Evolutionary conservation across 2,329 filamentous ascomycete species (phyloP).

Genomic region (Chalaropsis ovoidea): DNA sequence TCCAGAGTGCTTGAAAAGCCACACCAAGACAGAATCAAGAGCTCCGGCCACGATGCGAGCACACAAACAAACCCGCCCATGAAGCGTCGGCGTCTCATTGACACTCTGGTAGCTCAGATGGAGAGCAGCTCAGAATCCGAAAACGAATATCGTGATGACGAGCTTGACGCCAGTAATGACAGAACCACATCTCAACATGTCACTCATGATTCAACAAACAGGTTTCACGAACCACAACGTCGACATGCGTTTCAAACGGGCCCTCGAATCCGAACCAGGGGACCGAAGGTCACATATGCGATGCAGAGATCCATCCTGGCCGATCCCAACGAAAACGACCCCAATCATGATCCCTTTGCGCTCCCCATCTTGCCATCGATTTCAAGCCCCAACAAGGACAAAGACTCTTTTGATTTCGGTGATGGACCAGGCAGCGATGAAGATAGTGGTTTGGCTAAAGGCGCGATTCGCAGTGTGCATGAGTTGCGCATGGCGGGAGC

Average conservation of each 20-base stretch:
- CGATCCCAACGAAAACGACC: conserved; percentile 22
- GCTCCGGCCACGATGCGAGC: background rate
- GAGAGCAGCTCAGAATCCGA: conserved; percentile 30
- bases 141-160: conserved; percentile 27
- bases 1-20: background rate
- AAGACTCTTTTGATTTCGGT: conserved; percentile 24
- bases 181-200: background rate
- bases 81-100: conserved; percentile 34
- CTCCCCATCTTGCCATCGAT: conserved; percentile 20
- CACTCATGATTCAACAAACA: background rate
- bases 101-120: conserved; percentile 36
- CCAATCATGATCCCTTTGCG: conserved; percentile 24
- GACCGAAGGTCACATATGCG: conserved; percentile 36
- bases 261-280: conserved; percentile 26
- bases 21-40: background rate
- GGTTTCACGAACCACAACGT: background rate
- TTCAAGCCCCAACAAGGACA: conserved; percentile 19
- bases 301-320: conserved; percentile 29
- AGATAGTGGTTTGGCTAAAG: conserved; percentile 35
- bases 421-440: conserved; percentile 34
- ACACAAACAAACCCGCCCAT: conserved; percentile 9
- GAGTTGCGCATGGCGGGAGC: conserved; percentile 56
- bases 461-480: conserved; percentile 53
- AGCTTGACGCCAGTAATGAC: conserved; percentile 1
- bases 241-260: background rate